phyloP scores from a whole-genome alignment of 768 basidiomycete species.

The Trametes meyenii region DNA sequence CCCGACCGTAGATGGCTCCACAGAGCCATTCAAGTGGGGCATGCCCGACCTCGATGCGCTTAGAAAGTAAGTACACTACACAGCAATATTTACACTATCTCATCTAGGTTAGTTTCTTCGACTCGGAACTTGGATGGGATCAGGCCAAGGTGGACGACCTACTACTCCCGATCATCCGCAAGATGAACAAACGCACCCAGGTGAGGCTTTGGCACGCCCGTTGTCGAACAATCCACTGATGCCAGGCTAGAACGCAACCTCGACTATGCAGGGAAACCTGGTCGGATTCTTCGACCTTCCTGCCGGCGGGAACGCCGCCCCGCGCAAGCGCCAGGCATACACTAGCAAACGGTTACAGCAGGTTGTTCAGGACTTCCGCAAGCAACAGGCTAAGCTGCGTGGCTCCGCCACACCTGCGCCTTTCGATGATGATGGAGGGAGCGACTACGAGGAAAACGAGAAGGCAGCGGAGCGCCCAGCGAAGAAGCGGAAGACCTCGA shows the following conservation, averaged over 20 bases:
- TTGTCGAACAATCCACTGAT: not conserved
- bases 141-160: slow-evolving; percentile 86
- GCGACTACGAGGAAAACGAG: slow-evolving; percentile 17
- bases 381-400: slow-evolving; percentile 40
- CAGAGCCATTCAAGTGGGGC: slow-evolving; percentile 96
- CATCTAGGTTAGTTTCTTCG: slow-evolving; percentile 15
- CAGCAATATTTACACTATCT: not conserved
- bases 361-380: slow-evolving; percentile 81
- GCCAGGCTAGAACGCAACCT: slow-evolving; percentile 50
- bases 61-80: slow-evolving; percentile 57
- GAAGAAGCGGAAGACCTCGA: slow-evolving; percentile 38
- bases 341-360: slow-evolving; percentile 85
- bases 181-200: slow-evolving; percentile 80
- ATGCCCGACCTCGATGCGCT: slow-evolving; percentile 94
- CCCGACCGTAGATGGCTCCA: slow-evolving; percentile 86
- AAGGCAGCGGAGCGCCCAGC: slow-evolving; percentile 30
- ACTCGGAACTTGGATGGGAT: slow-evolving; percentile 79
- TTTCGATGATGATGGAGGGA: slow-evolving; percentile 26
- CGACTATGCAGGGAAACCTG: slow-evolving; percentile 79
- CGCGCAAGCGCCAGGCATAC: slow-evolving; percentile 80
- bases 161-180: slow-evolving; percentile 89
- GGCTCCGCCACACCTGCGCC: slow-evolving; percentile 7
- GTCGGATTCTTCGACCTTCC: slow-evolving; percentile 74
- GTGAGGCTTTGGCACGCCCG: slow-evolving; percentile 39
- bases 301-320: slow-evolving; percentile 67